Evolutionary conservation across 2,329 filamentous ascomycete species (phyloP).

Genomic region (Phialophora macrospora): DNA sequence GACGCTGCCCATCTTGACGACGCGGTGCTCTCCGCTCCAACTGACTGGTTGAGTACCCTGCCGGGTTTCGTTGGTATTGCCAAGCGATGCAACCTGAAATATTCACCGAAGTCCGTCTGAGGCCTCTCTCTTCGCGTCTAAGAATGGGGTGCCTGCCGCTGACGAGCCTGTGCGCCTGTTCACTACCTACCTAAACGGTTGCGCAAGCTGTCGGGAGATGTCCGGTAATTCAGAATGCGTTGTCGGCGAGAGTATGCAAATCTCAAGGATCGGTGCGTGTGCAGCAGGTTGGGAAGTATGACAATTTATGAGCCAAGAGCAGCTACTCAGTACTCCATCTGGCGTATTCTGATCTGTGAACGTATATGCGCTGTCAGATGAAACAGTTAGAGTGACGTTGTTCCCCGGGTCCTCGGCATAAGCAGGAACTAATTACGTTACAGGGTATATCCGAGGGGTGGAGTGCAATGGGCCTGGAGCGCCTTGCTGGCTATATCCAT

Average conservation of each 20-base stretch:
- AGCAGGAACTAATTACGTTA: not conserved
- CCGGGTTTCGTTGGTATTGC: not conserved
- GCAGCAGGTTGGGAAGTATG: not conserved
- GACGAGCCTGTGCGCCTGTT: not conserved
- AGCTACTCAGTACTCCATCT: not conserved
- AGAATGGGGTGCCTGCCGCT: not conserved
- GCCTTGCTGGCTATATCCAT: too few relatives aligned
- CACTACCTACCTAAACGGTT: not conserved
- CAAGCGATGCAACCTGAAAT: not conserved
- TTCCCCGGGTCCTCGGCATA: not conserved
- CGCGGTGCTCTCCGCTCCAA: too few relatives aligned
- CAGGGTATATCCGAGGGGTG: not conserved
- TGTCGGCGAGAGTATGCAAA: not conserved
- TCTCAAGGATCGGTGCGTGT: not conserved
- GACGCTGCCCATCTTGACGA: constrained; percentile 33
- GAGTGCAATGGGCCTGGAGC: not conserved
- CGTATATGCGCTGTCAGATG: not conserved
- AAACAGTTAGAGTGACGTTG: not conserved
- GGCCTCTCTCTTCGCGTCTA: not conserved
- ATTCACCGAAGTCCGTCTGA: not conserved
- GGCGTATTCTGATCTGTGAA: not conserved
- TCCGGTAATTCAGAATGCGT: not conserved
- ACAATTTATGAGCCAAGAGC: not conserved
- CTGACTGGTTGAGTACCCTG: not conserved
- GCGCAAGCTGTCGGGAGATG: not conserved